Evolutionary conservation across 345 rosid species (phyloP).

Genomic region (Eucalyptus curtisii): DNA sequence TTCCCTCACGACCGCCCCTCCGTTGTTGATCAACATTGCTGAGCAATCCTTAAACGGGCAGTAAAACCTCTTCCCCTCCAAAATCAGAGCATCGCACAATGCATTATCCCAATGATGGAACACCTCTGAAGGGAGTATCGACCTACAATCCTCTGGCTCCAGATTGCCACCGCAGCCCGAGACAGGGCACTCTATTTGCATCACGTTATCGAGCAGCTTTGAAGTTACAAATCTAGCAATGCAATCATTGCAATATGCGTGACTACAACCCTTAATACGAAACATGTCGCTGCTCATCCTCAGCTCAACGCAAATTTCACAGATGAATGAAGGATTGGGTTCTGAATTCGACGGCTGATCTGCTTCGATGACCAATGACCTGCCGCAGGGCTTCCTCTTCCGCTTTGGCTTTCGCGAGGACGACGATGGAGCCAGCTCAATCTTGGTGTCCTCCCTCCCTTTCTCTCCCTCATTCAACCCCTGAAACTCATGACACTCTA

Average conservation of each 20-base stretch:
- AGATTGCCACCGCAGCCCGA: slow-evolving; percentile 9
- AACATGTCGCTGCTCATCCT: slow-evolving; percentile 13
- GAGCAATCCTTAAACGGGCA: slow-evolving; percentile 54
- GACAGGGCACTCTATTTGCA: slow-evolving; percentile 17
- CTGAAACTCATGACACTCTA: slow-evolving; percentile 20
- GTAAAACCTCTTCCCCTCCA: slow-evolving; percentile 16
- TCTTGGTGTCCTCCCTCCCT: background rate
- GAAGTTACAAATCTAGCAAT: slow-evolving; percentile 28
- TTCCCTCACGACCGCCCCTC: background rate
- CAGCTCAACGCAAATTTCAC: slow-evolving; percentile 40
- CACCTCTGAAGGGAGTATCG: slow-evolving; percentile 20
- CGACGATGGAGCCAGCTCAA: background rate
- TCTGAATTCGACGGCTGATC: background rate
- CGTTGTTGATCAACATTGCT: slow-evolving; percentile 20
- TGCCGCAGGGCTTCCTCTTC: background rate
- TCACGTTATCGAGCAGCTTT: slow-evolving; percentile 23
- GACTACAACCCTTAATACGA: slow-evolving; percentile 31
- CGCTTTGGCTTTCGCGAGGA: background rate
- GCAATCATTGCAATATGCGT: slow-evolving; percentile 36
- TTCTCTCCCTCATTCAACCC: slow-evolving; percentile 19
- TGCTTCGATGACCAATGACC: background rate
- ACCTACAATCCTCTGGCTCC: slow-evolving; percentile 24
- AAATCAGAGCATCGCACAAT: slow-evolving; percentile 32
- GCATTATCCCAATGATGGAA: slow-evolving; percentile 33
- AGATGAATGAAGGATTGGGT: slow-evolving; percentile 5